Evolutionary conservation across 164 flowering plant species (phyloP).

Genomic region (Malania oleifera): DNA sequence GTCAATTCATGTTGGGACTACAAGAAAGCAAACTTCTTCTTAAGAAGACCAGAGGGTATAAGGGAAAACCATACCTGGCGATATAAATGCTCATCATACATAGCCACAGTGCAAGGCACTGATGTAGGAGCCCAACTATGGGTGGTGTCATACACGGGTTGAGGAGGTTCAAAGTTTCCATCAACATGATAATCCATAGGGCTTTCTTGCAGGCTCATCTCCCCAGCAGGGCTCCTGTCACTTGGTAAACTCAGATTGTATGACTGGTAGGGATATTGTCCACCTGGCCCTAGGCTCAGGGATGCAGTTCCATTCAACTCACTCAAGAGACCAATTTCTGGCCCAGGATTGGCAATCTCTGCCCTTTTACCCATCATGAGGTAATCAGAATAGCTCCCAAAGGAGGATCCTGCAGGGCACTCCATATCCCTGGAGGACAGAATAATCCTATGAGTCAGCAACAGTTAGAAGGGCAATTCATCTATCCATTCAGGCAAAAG

Average conservation of each 20-base stretch:
- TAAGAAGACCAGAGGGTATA: background rate
- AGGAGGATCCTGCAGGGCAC: slow-evolving; percentile 26
- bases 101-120: slow-evolving; percentile 17
- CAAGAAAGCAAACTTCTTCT: background rate
- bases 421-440: slow-evolving; percentile 25
- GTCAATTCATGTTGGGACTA: background rate
- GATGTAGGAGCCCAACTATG: slow-evolving; percentile 27
- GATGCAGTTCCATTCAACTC: slow-evolving; percentile 24
- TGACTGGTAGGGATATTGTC: slow-evolving; percentile 25
- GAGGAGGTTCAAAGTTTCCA: slow-evolving; percentile 27
- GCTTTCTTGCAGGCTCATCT: slow-evolving; percentile 16
- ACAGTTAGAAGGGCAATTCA: background rate
- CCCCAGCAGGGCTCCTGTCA: slow-evolving; percentile 19
- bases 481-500: background rate
- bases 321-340: slow-evolving; percentile 25
- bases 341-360: slow-evolving; percentile 24
- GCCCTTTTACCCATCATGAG: slow-evolving; percentile 21
- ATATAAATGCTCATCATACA: slow-evolving; percentile 23
- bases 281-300: slow-evolving; percentile 20
- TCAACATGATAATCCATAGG: slow-evolving; percentile 20
- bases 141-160: slow-evolving; percentile 21
- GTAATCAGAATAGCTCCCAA: slow-evolving; percentile 33
- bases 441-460: background rate
- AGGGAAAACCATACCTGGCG: slow-evolving; percentile 16
- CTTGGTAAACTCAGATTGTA: slow-evolving; percentile 18